Percentiles rank a stretch among this genome's conserved stretches.
Evolutionary conservation across 2,329 filamentous ascomycete species (phyloP).

Genomic region (Colletotrichum camelliae): DNA sequence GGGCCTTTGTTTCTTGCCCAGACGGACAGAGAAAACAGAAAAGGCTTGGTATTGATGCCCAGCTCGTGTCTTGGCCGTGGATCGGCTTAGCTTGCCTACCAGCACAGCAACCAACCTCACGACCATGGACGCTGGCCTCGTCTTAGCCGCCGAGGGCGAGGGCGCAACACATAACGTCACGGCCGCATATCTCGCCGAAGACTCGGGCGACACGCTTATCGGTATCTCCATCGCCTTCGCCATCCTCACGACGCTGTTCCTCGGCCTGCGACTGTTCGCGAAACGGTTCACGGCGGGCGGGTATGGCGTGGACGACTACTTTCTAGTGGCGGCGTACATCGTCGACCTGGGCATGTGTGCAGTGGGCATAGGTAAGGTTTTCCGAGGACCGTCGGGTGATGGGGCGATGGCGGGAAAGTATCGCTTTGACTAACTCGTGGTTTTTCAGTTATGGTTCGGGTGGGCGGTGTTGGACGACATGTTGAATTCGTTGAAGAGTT

Average conservation of each 20-base stretch:
- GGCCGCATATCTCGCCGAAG: slow-evolving; percentile 10
- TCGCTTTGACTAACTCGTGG: background rate
- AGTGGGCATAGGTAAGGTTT: slow-evolving; percentile 10
- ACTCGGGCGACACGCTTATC: slow-evolving; percentile 20
- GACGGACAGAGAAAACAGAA: background rate
- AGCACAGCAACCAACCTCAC: background rate
- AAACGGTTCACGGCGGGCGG: slow-evolving; percentile 17
- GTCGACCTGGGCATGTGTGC: slow-evolving; percentile 19
- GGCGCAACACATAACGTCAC: background rate
- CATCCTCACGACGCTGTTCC: slow-evolving; percentile 9
- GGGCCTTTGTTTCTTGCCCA: background rate
- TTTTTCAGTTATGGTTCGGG: slow-evolving; percentile 24
- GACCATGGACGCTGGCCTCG: background rate
- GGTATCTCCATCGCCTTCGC: slow-evolving; percentile 25
- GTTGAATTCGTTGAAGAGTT: slow-evolving; percentile 21
- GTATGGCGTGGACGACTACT: slow-evolving; percentile 16
- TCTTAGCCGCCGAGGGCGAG: background rate
- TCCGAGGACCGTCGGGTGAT: background rate
- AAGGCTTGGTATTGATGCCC: background rate
- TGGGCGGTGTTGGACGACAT: slow-evolving; percentile 30
- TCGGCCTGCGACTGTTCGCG: slow-evolving; percentile 5
- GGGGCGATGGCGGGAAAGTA: background rate
- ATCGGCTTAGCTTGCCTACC: slow-evolving; percentile 5
- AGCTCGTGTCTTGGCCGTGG: slow-evolving; percentile 14
- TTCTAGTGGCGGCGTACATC: slow-evolving; percentile 13